Evolutionary conservation across 805 yeast genomes (phyloP).

Genomic region (Kluyveromyces starmeri): DNA sequence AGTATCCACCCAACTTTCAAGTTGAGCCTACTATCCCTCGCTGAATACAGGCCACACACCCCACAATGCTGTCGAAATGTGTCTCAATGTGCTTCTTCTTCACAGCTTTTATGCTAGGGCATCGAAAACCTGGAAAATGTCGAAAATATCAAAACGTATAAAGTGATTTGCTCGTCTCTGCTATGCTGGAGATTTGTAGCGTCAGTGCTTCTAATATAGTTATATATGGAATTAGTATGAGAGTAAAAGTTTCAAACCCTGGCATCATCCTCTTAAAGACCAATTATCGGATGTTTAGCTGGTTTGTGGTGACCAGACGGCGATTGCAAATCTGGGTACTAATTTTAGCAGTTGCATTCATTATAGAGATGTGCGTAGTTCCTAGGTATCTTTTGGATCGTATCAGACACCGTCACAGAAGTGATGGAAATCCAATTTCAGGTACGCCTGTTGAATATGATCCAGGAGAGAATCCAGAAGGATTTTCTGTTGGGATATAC

Average conservation of each 20-base stretch:
- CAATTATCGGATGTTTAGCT: not conserved
- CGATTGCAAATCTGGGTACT: constrained; percentile 1
- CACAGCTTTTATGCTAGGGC: too few species aligned
- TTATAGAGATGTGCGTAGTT: constrained; percentile 4
- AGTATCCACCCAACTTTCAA: too few species aligned
- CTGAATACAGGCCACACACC: too few species aligned
- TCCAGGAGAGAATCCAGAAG: constrained; percentile 5
- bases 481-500: constrained; percentile 32
- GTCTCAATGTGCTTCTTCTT: too few species aligned
- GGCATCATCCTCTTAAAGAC: not conserved
- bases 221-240: too few species aligned
- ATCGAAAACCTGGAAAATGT: too few species aligned
- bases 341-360: constrained; percentile 1
- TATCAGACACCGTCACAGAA: not conserved
- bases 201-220: too few species aligned
- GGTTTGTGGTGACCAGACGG: not conserved
- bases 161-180: too few species aligned
- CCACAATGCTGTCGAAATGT: too few species aligned
- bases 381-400: not conserved
- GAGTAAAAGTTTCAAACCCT: not conserved
- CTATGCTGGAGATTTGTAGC: too few species aligned
- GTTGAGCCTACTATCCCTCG: too few species aligned
- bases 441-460: constrained; percentile 5
- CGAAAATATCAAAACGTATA: too few species aligned
- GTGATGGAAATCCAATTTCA: not conserved